Percentiles rank a stretch among this genome's conserved stretches.
These are phyloP conservation scores for Thelonectria olida DNA, from an alignment of 2,329 filamentous ascomycete genomes.

Conservation along the genomic window DNA sequence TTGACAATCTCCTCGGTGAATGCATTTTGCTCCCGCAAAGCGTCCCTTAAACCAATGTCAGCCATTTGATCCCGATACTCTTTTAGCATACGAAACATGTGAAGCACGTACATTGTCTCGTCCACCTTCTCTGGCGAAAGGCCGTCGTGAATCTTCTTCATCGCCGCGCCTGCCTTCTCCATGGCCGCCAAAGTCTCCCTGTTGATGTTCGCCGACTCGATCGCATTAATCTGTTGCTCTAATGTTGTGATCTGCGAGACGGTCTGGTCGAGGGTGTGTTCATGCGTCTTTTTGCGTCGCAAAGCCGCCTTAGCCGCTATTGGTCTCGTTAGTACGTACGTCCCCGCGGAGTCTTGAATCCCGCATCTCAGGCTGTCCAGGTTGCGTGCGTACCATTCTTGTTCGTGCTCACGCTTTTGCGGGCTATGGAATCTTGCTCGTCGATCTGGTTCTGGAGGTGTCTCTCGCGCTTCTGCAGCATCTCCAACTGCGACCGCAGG, in stretches of 20 bases:
- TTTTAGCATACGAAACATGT: neutral
- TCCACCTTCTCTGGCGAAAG: slow-evolving; percentile 96
- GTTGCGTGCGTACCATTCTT: slow-evolving; percentile 80
- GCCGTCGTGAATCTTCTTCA: slow-evolving; percentile 91
- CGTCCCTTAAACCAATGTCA: slow-evolving; percentile 72
- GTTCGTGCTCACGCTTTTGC: slow-evolving; percentile 86
- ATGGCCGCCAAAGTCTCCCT: slow-evolving; percentile 94
- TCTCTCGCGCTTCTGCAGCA: slow-evolving; percentile 96
- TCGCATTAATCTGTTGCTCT: slow-evolving; percentile 94
- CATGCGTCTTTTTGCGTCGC: slow-evolving; percentile 92
- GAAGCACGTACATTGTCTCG: slow-evolving; percentile 81
- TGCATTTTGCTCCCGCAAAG: slow-evolving; percentile 88
- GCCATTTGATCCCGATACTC: slow-evolving; percentile 21
- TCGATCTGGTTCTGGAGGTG: slow-evolving; percentile 92
- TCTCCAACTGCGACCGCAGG: slow-evolving; percentile 89
- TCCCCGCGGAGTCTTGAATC: slow-evolving; percentile 20
- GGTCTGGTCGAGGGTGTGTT: slow-evolving; percentile 92
- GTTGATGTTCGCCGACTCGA: slow-evolving; percentile 99
- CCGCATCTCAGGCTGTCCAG: neutral
- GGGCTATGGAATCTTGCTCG: slow-evolving; percentile 87
- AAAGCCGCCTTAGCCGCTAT: slow-evolving; percentile 89
- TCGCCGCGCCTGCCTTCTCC: slow-evolving; percentile 88
- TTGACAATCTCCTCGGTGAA: slow-evolving; percentile 92
- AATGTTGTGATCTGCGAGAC: slow-evolving; percentile 88
- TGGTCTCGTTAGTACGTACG: slow-evolving; percentile 34